Base-by-base conservation (phyloP, 352 stramenopile genomes). In the Phytophthora citrophthora region DNA sequence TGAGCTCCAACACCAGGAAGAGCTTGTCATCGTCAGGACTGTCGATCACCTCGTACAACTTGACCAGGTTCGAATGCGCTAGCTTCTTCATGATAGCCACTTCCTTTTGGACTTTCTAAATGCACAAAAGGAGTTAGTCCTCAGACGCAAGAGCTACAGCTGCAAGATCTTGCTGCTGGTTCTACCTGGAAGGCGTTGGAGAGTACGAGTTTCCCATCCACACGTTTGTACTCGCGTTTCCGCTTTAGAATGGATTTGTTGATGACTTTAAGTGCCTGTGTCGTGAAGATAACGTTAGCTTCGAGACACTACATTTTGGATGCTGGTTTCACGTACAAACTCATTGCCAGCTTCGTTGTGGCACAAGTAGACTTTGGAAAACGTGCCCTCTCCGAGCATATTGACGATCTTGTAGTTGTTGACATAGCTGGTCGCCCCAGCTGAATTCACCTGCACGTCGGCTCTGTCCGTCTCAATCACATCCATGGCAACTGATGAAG, bases 61-160 rank as follows among this genome's bases (percentile, higher is more conserved):
- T 83, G 44, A 91, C 81, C 13, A 94, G 67, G 54, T 92, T 92
- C 5, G 59, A 49, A 52, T 93, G 86, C 1, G 65, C 50, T 11
- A 94, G 75, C 32, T 93, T 94, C 54, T 94, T 94, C 83, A 94
- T 92, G 67, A 94, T 91, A 20, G 83, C 83, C 27, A 91, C 81
- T 26, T 94, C 83, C 36, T 85, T 86, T 51, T 91, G 80, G 34
- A 94, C 82, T 63, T 94, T 93, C 57, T 91, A 54, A n/a, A 56
- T 44, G 24, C 7, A 31, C 1, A 44, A 1, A 52, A 47, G 8
- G 29, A 2, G 29, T 34, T 34, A 34, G 29, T 13, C 11, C 29
- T 13, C 2, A 34, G 7, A 13, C 29, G 8, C 29, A 34, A 7
- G 26, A 29, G 26, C 26, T 7, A 2, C 20, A 20, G 20, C 20